phyloP scores from a whole-genome alignment of 2,329 filamentous ascomycete genomes.

The Myriosclerotinia duriaeana region DNA sequence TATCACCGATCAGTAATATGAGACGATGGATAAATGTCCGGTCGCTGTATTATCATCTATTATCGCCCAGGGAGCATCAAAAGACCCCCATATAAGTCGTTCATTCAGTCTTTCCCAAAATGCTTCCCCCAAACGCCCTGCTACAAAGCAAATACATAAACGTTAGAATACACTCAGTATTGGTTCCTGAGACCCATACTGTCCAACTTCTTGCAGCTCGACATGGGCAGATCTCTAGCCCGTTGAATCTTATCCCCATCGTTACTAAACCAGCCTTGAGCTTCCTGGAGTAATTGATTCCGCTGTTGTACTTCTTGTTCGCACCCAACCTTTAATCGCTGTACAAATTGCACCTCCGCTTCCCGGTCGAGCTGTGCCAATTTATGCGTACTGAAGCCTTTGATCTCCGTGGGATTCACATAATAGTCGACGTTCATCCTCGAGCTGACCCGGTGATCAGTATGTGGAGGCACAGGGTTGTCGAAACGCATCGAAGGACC shows the following conservation, averaged over 20 bases:
- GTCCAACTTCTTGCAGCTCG: conserved; percentile 57
- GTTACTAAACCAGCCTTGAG: conserved; percentile 68
- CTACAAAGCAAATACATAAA: conserved; percentile 32
- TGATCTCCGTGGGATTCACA: conserved; percentile 75
- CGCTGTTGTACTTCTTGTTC: conserved; percentile 64
- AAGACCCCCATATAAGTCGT: conserved; percentile 5
- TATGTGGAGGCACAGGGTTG: conserved; percentile 66
- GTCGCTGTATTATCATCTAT: conserved; percentile 13
- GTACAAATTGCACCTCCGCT: conserved; percentile 73
- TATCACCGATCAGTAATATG: background rate
- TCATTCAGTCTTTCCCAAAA: conserved; percentile 20
- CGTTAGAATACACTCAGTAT: conserved; percentile 11
- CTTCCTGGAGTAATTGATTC: conserved; percentile 60
- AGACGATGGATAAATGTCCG: background rate
- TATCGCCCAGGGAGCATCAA: background rate
- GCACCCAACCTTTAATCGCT: conserved; percentile 67
- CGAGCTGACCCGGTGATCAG: conserved; percentile 68
- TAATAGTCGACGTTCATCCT: conserved; percentile 78
- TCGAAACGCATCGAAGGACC: conserved; percentile 78
- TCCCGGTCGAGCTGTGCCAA: conserved; percentile 72
- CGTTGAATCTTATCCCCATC: conserved; percentile 58
- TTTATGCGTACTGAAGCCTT: conserved; percentile 66
- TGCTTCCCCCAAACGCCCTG: conserved; percentile 34
- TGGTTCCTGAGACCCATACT: conserved; percentile 45
- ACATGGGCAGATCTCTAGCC: conserved; percentile 55